A percentile compares a stretch with the other conserved stretches of the same genome.
phyloP scores from a whole-genome alignment of 1,139 yeast species.

The Yamadazyma pseudoaaseri region DNA sequence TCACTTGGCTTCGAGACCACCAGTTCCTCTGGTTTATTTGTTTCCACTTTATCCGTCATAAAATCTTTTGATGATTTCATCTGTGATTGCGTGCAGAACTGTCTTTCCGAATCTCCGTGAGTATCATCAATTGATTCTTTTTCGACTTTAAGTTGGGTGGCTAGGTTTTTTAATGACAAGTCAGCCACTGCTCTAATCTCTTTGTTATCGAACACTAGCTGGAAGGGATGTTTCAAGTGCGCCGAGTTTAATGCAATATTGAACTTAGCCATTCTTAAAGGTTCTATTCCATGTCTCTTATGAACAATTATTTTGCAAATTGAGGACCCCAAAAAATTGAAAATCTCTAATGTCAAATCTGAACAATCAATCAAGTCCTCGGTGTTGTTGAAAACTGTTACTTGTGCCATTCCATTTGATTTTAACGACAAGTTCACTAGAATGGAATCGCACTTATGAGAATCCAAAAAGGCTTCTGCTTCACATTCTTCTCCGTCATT shows the following conservation, averaged over 20 bases:
- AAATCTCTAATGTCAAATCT: slow-evolving; percentile 28
- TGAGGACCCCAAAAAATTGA: slow-evolving; percentile 29
- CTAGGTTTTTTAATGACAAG: slow-evolving; percentile 26
- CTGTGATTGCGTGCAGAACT: not conserved
- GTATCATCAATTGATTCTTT: slow-evolving; percentile 1
- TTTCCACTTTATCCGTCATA: not conserved
- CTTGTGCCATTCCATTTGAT: slow-evolving; percentile 31
- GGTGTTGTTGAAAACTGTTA: slow-evolving; percentile 32
- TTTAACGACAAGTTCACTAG: slow-evolving; percentile 30
- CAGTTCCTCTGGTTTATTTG: not conserved
- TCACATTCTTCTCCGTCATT: not conserved
- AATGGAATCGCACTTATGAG: slow-evolving; percentile 1
- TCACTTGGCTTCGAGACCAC: slow-evolving; percentile 3
- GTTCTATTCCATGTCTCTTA: slow-evolving; percentile 31
- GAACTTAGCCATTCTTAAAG: slow-evolving; percentile 33
- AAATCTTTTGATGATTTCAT: not conserved
- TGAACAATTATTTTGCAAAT: slow-evolving; percentile 29
- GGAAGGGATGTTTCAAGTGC: slow-evolving; percentile 38
- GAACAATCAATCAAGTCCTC: slow-evolving; percentile 27
- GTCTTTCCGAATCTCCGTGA: not conserved
- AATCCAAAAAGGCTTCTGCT: slow-evolving; percentile 1
- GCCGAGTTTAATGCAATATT: slow-evolving; percentile 32
- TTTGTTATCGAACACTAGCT: slow-evolving; percentile 25
- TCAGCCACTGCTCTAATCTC: slow-evolving; percentile 19
- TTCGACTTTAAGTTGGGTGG: slow-evolving; percentile 17